Evolutionary conservation across 2,329 filamentous ascomycete genomes (phyloP), one percentile per base, ranked within the genome.

Genomic region (Aspergillus alliaceus): DNA sequence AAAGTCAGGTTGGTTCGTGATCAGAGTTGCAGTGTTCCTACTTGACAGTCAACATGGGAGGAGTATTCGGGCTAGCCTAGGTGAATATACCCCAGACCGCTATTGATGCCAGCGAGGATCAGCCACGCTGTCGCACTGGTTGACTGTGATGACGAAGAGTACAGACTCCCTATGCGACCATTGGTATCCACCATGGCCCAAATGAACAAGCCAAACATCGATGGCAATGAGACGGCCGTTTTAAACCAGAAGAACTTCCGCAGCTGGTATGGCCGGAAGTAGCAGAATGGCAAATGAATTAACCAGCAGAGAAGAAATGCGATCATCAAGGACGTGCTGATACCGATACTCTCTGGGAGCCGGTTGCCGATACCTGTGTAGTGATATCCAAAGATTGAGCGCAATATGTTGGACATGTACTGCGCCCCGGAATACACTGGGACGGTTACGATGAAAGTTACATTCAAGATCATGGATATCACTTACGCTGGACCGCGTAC

Each of bases 171-270:
- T 18, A 75, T 49, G 6, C 69, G 66, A 11, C 67, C 75, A 18
- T 73, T 70, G 1, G 74, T 76, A 59, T 74, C 74, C 27, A 63
- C 69, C 69, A 77, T 75, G 59, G 72, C 75, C 58, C 73, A 76
- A 25, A 78, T 74, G 62, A 76, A 74, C 12, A 75, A 58, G 3
- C 73, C 72, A 54, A 69, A 73, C 4, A 76, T 69, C 5, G 73
- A 69, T 4, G 73, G 71, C 9, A 77, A 58, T 35, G 74, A 72
- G 58, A 79, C 71, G 34, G 74, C 66, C 6, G 69, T 71, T 59
- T 80, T 80, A 68, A 79, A 71, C 64, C 72, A 75, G 68, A 80
- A 81, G 66, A 80, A 78, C 51, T 66, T 68, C n/a, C 70, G 64
- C 18, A 80, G 62, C 61, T 80, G 75, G 60, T 80, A 77, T 11